Evolutionary conservation across 140 eudicot species (phyloP), one percentile per base, ranked within the genome.

Genomic region (Oenanthe javanica): DNA sequence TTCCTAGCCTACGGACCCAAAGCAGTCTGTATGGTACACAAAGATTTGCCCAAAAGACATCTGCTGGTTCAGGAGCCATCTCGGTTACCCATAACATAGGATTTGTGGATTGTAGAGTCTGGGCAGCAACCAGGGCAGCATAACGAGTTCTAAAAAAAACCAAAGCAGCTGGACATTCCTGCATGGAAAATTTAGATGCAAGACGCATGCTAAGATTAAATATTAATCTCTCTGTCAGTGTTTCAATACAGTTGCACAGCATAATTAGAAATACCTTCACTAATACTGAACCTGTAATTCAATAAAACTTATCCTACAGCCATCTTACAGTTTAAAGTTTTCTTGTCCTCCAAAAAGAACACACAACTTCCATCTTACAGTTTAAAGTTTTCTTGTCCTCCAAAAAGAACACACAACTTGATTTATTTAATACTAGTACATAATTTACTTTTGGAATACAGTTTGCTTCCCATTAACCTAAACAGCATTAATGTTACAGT

Each of bases 81-180:
- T 92, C 92, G 15, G 90, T 90, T 72, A 92, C 97, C 99, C 97
- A 92, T 61, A 86, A 81, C 99, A 95, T 95, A 18, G 99, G 97
- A 83, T 90, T 91, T 66, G 90, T 81, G 38, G 93, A 87, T 85
- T 95, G 99, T 82, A 90, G 90, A 79, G 89, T 79, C 81, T 84
- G 87, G 66, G 97, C 87, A 81, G 97, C 97, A 83, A 91, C 89
- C 82, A 91, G 84, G 46, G 99, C 99, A 82, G 97, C 95, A 85
- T 90, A 92, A 9, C 99, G 97, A 9, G 97, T 92, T 83, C 88
- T 92, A 84, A 95, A 95, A 82, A 95, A 92, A 69, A 95, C 92
- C 55, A 95, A 88, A 46, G 97, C 99, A 82, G 99, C 92, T 82
- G 93, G 92, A 85, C 91, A 86, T 85, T 95, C 99, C 99, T 95